phyloP scores from a whole-genome alignment of 345 rosid species.

The Sisymbrium altissimum region DNA sequence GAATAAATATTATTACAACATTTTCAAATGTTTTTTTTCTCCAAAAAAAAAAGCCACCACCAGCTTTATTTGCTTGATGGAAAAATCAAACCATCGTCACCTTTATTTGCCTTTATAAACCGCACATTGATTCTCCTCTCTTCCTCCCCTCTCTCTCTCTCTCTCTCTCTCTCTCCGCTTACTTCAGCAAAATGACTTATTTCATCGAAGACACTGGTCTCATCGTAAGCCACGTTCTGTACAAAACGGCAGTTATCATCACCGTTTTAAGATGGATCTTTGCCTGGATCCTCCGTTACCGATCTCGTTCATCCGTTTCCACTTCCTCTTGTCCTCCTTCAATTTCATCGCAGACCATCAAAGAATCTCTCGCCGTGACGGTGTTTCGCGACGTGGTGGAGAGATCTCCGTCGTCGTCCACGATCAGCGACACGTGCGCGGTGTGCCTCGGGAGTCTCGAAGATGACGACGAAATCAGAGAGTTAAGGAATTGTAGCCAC shows the following conservation, averaged over 20 bases:
- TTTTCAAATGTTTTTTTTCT: not conserved
- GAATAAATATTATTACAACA: not conserved
- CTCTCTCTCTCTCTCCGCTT: not conserved
- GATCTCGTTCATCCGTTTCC: slow-evolving; percentile 23
- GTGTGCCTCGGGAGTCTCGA: slow-evolving; percentile 58
- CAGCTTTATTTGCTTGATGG: not conserved
- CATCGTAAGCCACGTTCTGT: slow-evolving; percentile 49
- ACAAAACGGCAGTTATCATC: slow-evolving; percentile 63
- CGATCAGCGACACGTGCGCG: slow-evolving; percentile 49
- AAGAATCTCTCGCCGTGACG: slow-evolving; percentile 48
- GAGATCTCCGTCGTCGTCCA: not conserved
- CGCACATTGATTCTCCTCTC: not conserved
- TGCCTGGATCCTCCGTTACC: slow-evolving; percentile 45
- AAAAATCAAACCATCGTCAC: not conserved
- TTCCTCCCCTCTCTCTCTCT: not conserved
- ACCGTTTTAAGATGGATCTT: slow-evolving; percentile 65
- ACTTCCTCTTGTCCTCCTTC: not conserved
- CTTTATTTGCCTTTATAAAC: slow-evolving; percentile 16
- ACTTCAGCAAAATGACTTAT: slow-evolving; percentile 39
- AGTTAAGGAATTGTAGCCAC: slow-evolving; percentile 77
- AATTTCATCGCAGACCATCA: slow-evolving; percentile 47
- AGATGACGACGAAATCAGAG: slow-evolving; percentile 57
- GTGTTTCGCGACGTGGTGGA: slow-evolving; percentile 48
- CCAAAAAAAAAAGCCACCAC: not conserved
- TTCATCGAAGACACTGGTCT: slow-evolving; percentile 54